phyloP scores from a whole-genome alignment of 2,329 filamentous ascomycete species.

The Penicillium decumbens region DNA sequence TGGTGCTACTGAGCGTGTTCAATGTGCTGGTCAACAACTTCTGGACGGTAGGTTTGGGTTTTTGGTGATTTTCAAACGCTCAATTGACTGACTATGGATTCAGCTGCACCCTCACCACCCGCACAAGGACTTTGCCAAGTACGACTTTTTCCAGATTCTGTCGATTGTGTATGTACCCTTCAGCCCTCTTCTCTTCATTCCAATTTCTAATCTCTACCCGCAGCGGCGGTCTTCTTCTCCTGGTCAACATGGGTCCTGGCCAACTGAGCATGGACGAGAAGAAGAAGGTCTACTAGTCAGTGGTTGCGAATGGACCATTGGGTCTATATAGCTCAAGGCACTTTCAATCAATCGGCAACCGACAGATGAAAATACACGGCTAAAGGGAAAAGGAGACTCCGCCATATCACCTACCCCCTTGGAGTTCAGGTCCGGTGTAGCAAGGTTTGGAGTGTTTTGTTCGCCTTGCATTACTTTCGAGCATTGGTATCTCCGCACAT shows the following conservation, averaged over 20 bases:
- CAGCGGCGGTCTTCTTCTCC: constrained; percentile 81
- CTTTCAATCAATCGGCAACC: constrained; percentile 15
- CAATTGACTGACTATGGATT: constrained; percentile 16
- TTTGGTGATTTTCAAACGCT: background rate
- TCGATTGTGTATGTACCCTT: constrained; percentile 72
- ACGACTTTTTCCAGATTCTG: constrained; percentile 99
- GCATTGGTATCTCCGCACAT: background rate
- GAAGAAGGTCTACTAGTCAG: constrained; percentile 93
- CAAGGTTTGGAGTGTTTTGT: background rate
- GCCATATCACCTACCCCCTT: background rate
- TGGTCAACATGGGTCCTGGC: constrained; percentile 97
- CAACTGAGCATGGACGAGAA: constrained; percentile 99
- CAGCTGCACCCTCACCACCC: constrained; percentile 96
- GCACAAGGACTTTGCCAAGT: constrained; percentile 99
- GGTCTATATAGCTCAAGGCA: constrained; percentile 11
- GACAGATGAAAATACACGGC: background rate
- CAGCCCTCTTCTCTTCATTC: background rate
- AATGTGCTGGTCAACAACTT: constrained; percentile 99
- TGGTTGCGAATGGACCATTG: constrained; percentile 6
- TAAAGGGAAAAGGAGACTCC: background rate
- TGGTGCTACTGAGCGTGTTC: constrained; percentile 92
- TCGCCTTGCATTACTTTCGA: background rate
- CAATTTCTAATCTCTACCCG: constrained; percentile 2
- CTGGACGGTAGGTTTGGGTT: constrained; percentile 74
- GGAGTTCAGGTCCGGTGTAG: background rate